phyloP scores from a whole-genome alignment of 495 filamentous ascomycete genomes.

The Aspergillus panamensis region DNA sequence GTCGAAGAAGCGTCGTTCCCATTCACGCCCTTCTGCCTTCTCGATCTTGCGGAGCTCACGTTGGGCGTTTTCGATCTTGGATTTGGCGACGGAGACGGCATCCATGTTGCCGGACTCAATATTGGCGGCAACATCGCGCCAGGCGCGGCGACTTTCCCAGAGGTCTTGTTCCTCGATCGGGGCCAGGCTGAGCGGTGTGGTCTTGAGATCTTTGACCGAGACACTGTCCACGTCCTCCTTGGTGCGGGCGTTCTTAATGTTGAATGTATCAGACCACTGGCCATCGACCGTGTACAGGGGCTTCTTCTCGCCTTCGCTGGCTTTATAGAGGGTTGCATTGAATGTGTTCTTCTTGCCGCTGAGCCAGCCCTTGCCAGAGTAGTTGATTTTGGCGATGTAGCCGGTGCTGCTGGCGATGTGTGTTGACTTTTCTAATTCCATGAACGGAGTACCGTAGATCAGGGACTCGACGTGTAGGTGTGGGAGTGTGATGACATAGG shows the following conservation, averaged over 20 bases:
- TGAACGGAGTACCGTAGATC: constrained; percentile 84
- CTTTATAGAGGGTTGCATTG: constrained; percentile 69
- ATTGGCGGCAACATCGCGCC: constrained; percentile 75
- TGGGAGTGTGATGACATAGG: constrained; percentile 88
- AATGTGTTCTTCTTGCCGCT: constrained; percentile 95
- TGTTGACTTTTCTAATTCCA: constrained; percentile 79
- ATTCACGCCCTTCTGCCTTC: constrained; percentile 70
- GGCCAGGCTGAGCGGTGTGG: constrained; percentile 66
- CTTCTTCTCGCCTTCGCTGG: constrained; percentile 70
- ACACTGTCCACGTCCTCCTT: constrained; percentile 71
- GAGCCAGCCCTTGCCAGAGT: constrained; percentile 88
- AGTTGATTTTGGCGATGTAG: constrained; percentile 89
- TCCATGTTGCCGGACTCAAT: constrained; percentile 84
- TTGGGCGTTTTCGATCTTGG: constrained; percentile 87
- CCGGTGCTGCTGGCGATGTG: constrained; percentile 83
- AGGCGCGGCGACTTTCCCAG: constrained; percentile 84
- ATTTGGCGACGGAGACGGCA: constrained; percentile 70
- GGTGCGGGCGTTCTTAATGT: constrained; percentile 65
- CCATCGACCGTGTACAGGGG: constrained; percentile 82
- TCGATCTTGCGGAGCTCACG: constrained; percentile 79
- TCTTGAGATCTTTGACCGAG: constrained; percentile 57
- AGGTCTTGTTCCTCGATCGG: constrained; percentile 79
- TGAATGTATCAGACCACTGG: constrained; percentile 86
- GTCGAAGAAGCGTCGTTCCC: constrained; percentile 83
- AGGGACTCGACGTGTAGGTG: constrained; percentile 91